Percentiles rank a stretch among this genome's conserved stretches.
Conservation (phyloP, 2,329 filamentous ascomycete species). For the Macrophomina pseudophaseolina region DNA sequence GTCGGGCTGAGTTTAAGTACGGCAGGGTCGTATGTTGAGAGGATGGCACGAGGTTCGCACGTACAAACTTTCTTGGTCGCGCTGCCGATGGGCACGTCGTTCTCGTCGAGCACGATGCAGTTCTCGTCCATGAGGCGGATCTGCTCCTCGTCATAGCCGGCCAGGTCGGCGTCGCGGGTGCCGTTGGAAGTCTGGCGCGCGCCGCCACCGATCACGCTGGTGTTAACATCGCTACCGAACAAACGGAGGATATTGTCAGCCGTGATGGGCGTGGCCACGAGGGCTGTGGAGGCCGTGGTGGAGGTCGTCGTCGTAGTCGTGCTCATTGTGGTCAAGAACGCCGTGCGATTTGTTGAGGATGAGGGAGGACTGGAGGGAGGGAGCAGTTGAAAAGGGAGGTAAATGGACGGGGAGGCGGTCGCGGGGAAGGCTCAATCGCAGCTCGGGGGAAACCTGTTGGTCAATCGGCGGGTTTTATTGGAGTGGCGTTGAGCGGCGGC, state of each 20-base stretch:
- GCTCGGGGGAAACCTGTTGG: slow-evolving; percentile 14
- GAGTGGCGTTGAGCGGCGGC: slow-evolving; percentile 14
- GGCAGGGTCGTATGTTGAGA: too few species aligned
- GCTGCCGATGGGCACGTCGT: slow-evolving; percentile 91
- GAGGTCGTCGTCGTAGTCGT: slow-evolving; percentile 31
- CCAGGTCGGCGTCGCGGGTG: slow-evolving; percentile 69
- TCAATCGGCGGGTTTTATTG: slow-evolving; percentile 22
- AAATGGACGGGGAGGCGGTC: not conserved
- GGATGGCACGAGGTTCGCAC: slow-evolving; percentile 41
- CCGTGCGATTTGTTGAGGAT: not conserved
- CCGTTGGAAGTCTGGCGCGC: slow-evolving; percentile 54
- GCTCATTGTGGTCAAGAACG: slow-evolving; percentile 21
- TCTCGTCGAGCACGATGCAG: slow-evolving; percentile 93
- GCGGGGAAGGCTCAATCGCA: not conserved
- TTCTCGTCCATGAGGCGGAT: slow-evolving; percentile 98
- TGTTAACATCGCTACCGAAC: slow-evolving; percentile 83
- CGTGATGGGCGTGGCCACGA: slow-evolving; percentile 74
- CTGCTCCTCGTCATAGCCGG: slow-evolving; percentile 96
- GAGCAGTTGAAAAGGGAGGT: not conserved
- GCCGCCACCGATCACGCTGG: slow-evolving; percentile 61
- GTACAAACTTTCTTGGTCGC: slow-evolving; percentile 97
- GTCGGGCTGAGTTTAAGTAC: too few species aligned
- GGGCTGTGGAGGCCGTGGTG: slow-evolving; percentile 54
- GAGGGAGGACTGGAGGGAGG: not conserved
- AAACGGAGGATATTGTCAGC: slow-evolving; percentile 84